Base-by-base conservation (phyloP, 192 early-diverging fungal genomes). In the Coemansia umbellata region DNA sequence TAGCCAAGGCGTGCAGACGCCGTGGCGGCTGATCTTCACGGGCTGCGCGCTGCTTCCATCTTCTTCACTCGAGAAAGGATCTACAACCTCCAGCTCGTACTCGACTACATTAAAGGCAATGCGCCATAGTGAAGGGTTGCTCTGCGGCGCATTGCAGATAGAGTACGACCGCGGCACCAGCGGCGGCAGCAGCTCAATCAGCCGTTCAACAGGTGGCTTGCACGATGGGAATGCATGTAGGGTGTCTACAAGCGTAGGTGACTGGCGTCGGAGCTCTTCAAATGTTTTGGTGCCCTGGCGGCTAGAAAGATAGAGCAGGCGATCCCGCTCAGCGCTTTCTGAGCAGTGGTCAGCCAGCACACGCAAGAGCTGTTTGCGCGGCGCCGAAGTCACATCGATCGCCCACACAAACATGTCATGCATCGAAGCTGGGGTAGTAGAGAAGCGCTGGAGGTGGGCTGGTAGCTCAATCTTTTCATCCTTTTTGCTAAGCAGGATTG, bases 31-130 rank as follows among this genome's bases (percentile, higher is more conserved):
- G 11, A 81, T 56, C 48, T 41, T 37, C 33, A 53, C 27, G 2
- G 47, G 23, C 26, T 35, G 28, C 31, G 13, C 21, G 5, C 18
- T 39, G 37, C 31, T 7, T 47, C 41, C 3, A 27, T 61, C 66
- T 39, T 69, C 66, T 13, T 37, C 39, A 18, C 15, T 14, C 13
- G 61, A 44, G 32, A 66, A 73, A 18, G 63, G 63, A 43, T 73
- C 68, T 1, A 53, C 61, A 11, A 69, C 54, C 35, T 65, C 51
- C 22, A 70, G 74, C 35, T 65, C 67, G 44, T 86, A 92, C 37
- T 88, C 78, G 2, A 92, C 84, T 22, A 94, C 82, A 62, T 96
- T 95, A 67, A 98, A 98, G 3, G 89, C 93, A 66, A 95, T 84
- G 13, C 80, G 75, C 45, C 89, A 69, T 13, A 36, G 18, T 1